Conservation (phyloP, 768 basidiomycete species). For the Mycena metata region DNA sequence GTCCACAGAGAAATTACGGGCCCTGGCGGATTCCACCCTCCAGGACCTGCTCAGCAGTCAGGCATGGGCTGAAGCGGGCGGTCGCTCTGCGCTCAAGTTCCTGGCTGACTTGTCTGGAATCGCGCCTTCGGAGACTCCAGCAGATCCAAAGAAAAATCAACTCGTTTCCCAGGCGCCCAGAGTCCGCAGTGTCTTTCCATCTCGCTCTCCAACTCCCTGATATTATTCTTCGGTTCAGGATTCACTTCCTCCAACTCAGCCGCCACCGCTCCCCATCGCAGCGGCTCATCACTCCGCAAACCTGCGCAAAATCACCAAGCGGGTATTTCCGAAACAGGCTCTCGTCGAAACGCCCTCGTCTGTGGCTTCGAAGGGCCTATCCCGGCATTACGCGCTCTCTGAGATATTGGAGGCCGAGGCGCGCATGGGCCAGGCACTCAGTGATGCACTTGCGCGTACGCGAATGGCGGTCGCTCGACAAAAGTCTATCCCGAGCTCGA, state of each 20-base stretch:
- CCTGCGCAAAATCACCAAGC: constrained; percentile 50
- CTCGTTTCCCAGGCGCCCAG: background rate
- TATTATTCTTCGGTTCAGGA: background rate
- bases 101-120: constrained; percentile 48
- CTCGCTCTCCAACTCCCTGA: background rate
- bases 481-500: background rate
- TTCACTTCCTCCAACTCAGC: background rate
- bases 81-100: constrained; percentile 44
- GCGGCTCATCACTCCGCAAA: constrained; percentile 61
- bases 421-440: constrained; percentile 43
- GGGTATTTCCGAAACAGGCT: constrained; percentile 41
- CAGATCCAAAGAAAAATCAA: background rate
- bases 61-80: constrained; percentile 46
- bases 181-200: background rate
- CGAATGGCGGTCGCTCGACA: constrained; percentile 10
- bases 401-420: constrained; percentile 41
- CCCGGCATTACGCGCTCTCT: constrained; percentile 33
- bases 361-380: no score
- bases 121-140: constrained; percentile 12
- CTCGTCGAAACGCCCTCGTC: background rate
- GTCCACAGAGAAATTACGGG: constrained; percentile 47
- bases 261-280: constrained; percentile 55
- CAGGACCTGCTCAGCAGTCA: constrained; percentile 39
- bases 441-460: constrained; percentile 39
- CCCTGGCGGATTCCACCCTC: constrained; percentile 49